Percentiles rank a stretch among this genome's conserved stretches.
Conservation (phyloP, 208 protist species). For the Crithidia fasciculata region DNA sequence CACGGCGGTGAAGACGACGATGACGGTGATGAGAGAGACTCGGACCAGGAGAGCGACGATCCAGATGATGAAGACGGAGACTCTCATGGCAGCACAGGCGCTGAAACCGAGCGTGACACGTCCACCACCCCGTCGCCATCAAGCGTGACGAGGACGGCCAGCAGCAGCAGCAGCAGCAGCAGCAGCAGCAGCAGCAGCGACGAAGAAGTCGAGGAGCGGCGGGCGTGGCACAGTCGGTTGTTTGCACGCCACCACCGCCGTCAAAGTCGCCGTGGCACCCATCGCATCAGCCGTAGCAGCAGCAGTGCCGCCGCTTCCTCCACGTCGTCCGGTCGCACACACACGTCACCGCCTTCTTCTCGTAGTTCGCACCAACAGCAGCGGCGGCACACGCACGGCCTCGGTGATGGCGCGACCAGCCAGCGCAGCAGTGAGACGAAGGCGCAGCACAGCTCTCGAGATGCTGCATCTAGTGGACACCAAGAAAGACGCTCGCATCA, state of each 20-base stretch:
- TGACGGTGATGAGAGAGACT: neutral
- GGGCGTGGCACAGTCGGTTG: neutral
- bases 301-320: neutral
- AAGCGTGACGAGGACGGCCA: neutral
- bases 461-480: neutral
- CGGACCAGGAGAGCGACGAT: neutral
- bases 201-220: neutral
- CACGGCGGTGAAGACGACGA: neutral
- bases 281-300: neutral
- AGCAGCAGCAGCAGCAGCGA: neutral
- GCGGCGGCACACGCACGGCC: too few relatives aligned
- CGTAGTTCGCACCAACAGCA: neutral
- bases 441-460: too few relatives aligned
- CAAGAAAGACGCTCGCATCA: neutral
- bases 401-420: neutral
- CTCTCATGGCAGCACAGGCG: too few relatives aligned
- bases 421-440: neutral
- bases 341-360: slow-evolving; percentile 17
- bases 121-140: neutral
- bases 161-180: neutral
- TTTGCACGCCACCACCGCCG: neutral
- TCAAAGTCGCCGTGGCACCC: neutral
- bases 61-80: neutral
- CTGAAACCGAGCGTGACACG: neutral
- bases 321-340: neutral